Base-by-base conservation (phyloP, 768 basidiomycete genomes). In the Termitomyces sp. region DNA sequence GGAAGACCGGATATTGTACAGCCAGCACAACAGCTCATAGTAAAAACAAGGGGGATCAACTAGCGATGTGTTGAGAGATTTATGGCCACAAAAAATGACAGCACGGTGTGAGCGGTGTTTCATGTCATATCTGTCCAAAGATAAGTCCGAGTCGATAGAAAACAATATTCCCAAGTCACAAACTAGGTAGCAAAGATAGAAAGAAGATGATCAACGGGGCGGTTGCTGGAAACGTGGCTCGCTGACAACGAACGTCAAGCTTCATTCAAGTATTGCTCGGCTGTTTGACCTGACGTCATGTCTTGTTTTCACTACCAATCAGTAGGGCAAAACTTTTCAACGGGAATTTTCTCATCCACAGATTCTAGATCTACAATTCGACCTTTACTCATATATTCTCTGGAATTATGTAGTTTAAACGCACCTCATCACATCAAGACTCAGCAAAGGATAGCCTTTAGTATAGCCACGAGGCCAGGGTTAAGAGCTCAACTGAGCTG, bases 1-100 rank as follows among this genome's bases (percentile, higher is more conserved):
- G 83, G 72, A 13, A 77, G 56, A 11, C 68, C 70, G 11, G 77
- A 77, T 60, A 70, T 75, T 27, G 62, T 63, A 56, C 81, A 80
- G 41, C 76, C 61, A 15, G 68, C 64, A 51, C 71, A 73, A 31
- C n/a, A 54, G 36, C 52, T 56, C 56, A 54, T 56, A 11, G 50
- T 52, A 12, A 38, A 42, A 46, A 35, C 27, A 46, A 54, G 52
- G 22, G 42, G 43, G n/a, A 27, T 44, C 20, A 40, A 7, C 15
- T 10, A 27, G 23, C 35, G 51, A 18, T 15, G 12, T 18, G 16
- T 32, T 43, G 32, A 38, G 33, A 20, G 40, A 52, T 55, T 58
- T 55, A 56, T 56, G 48, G 41, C 12, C 27, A 36, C 7, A 20
- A n/a, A 50, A 43, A 39, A 15, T 36, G 45, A 27, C 48, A 54